Evolutionary conservation across 805 yeast species (phyloP), one percentile per base, ranked within the genome.

Genomic region (Nakazawaea wyomingensis): DNA sequence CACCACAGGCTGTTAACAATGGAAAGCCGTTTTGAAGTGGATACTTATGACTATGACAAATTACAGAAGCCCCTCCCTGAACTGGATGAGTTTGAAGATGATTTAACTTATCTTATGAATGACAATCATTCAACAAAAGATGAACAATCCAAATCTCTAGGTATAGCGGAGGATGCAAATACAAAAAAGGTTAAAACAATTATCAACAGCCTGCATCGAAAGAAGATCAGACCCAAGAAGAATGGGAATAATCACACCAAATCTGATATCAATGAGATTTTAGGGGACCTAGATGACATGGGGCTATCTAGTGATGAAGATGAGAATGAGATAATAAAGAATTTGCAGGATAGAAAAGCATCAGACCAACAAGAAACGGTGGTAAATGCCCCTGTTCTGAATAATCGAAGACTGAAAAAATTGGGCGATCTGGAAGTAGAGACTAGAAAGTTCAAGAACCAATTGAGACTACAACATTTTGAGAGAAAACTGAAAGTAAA

Each of bases 291-390:
- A 4, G 28, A 30, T 5, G 37, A 31, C 11, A 31, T 42, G 33
- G 45, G 28, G 9, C 18, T 42, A 7, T 37, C 41, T 18, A 14
- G 28, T 22, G 40, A 29, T 35, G 40, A 41, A 5, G 41, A 43
- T 18, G 33, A 18, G 11, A 24, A 2, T 19, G 37, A 41, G 22
- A 28, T 5, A 10, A 33, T 24, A 11, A 24, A 9, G 11, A 24
- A 2, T 9, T 24, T 11, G 8, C 11, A 8, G 8, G 3, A 24
- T 2, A 24, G 11, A 9, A 24, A 11, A 24, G n/a, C n/a, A n/a
- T n/a, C n/a, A n/a, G n/a, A n/a, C n/a, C n/a, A n/a, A n/a, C n/a
- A n/a, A n/a, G n/a, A n/a, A n/a, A n/a, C n/a, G n/a, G n/a, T n/a
- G n/a, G n/a, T n/a, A n/a, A n/a, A n/a, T n/a, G n/a, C n/a, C n/a